Conservation (phyloP, 441 rosid genomes). For the Gossypium davidsonii region DNA sequence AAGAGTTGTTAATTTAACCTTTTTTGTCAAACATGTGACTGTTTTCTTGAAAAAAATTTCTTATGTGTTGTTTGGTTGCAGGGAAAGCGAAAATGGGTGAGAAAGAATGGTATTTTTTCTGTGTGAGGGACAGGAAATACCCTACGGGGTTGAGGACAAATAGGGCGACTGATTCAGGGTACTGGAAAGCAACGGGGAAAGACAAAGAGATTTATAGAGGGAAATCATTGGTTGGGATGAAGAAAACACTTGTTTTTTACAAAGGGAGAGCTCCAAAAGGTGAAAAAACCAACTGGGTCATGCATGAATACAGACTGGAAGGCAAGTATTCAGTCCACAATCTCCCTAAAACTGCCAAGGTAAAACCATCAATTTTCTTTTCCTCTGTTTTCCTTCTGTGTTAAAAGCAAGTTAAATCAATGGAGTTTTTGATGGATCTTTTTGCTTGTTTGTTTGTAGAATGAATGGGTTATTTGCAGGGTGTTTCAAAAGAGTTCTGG, state of each 20-base stretch:
- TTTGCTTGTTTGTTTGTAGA: constrained; percentile 28
- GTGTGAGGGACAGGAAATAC: constrained; percentile 76
- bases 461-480: constrained; percentile 90
- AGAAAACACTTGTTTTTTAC: constrained; percentile 87
- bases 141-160: constrained; percentile 84
- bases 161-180: constrained; percentile 83
- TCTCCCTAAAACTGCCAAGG: constrained; percentile 83
- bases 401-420: neutral
- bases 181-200: constrained; percentile 98
- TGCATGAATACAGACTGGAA: constrained; percentile 83
- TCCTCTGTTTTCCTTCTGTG: neutral
- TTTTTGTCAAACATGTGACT: neutral
- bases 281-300: constrained; percentile 74
- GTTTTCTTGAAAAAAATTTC: neutral
- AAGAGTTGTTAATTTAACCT: constrained; percentile 8
- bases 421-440: neutral
- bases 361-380: constrained; percentile 8
- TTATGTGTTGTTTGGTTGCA: constrained; percentile 16
- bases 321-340: constrained; percentile 61
- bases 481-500: constrained; percentile 69
- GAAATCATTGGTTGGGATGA: constrained; percentile 84
- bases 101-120: constrained; percentile 94
- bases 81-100: constrained; percentile 97
- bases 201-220: constrained; percentile 76
- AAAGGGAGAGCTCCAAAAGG: constrained; percentile 88